Evolutionary conservation across 805 yeast genomes (phyloP).

Genomic region (Candida railenensis): DNA sequence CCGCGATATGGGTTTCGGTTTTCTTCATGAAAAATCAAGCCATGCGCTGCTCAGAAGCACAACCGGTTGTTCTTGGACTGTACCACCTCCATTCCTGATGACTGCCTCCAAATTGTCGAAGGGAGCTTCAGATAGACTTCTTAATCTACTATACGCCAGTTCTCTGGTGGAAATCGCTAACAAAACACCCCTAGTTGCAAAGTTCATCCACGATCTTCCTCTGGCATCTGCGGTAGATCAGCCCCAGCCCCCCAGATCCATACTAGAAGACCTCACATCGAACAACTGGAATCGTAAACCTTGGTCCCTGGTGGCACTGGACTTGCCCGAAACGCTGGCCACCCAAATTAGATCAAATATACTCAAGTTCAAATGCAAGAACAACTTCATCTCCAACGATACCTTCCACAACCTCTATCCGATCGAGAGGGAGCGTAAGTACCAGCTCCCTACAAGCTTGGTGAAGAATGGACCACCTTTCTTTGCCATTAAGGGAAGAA

Average conservation of each 20-base stretch:
- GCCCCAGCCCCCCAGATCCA: conserved; percentile 12
- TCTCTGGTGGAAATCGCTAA: conserved; percentile 27
- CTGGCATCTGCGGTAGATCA: neutral
- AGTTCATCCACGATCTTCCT: conserved; percentile 24
- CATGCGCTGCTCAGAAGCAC: no score
- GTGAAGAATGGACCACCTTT: conserved; percentile 24
- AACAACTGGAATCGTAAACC: conserved; percentile 33
- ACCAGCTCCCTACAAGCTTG: conserved; percentile 19
- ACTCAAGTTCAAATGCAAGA: conserved; percentile 35
- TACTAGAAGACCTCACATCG: conserved; percentile 27
- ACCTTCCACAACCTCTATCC: conserved; percentile 45
- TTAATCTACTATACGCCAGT: conserved; percentile 29
- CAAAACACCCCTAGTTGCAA: conserved; percentile 25
- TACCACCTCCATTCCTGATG: neutral
- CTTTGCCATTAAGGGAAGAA: conserved; percentile 49
- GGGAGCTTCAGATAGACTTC: conserved; percentile 23
- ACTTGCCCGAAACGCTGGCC: conserved; percentile 13
- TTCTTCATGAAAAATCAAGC: no score
- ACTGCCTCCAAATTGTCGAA: conserved; percentile 13
- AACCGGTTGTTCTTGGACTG: no score
- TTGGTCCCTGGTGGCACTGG: conserved; percentile 20
- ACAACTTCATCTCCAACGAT: conserved; percentile 32
- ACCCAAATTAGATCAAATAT: conserved; percentile 25
- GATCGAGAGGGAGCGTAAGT: conserved; percentile 26
- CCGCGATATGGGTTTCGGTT: no score